A percentile compares a stretch with the other conserved stretches of the same genome.
phyloP scores from a whole-genome alignment of 78 protist species.

The slime mould (Dictyostelium discoideum) region dicty_2.7 NC_007091.3:2156501-2157000 shows the following conservation, averaged over 20 bases:
- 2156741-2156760: background rate
- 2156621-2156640: conserved; percentile 1
- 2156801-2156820: background rate
- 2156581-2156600: background rate
- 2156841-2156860: background rate
- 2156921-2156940: background rate
- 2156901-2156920: background rate
- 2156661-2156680: background rate
- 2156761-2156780: background rate
- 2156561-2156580: conserved; percentile 42
- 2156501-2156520: conserved; percentile 23
- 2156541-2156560: conserved; percentile 55
- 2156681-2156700: background rate
- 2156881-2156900: conserved; percentile 8
- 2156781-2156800: background rate
- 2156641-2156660: background rate
- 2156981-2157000: background rate
- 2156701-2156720: background rate
- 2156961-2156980: background rate
- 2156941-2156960: background rate
- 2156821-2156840: background rate
- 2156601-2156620: background rate
- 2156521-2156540: conserved; percentile 31
- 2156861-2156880: background rate
- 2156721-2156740: background rate